Conservation (phyloP, 202 grass and related monocot species). For the Zoysia matrella region DNA sequence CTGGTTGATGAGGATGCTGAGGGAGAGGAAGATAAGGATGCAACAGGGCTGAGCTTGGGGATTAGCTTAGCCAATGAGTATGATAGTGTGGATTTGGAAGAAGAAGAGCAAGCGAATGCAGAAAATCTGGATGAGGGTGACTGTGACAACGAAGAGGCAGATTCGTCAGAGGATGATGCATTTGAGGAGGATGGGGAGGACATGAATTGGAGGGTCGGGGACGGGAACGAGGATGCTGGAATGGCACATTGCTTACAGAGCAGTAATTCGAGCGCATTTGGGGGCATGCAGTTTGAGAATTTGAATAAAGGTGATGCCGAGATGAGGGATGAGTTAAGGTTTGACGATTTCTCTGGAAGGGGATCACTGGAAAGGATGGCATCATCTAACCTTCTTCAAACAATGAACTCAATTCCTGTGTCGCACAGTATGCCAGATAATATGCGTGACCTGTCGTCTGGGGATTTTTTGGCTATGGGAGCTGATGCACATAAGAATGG, state of each 20-base stretch:
- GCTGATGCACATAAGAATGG: conserved; percentile 24
- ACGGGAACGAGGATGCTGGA: conserved; percentile 49
- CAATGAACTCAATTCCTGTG: conserved; percentile 62
- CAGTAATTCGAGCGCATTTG: conserved; percentile 41
- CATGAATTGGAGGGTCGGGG: conserved; percentile 59
- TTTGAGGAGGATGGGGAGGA: conserved; percentile 53
- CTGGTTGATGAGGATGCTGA: conserved; percentile 28
- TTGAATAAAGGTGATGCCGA: conserved; percentile 57
- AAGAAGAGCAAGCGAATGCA: conserved; percentile 34
- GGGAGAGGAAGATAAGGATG: conserved; percentile 46
- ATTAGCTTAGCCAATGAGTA: conserved; percentile 39
- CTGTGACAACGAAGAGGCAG: conserved; percentile 51
- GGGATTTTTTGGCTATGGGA: conserved; percentile 86
- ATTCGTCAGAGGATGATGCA: conserved; percentile 51
- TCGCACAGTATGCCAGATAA: conserved; percentile 56
- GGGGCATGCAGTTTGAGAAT: conserved; percentile 79
- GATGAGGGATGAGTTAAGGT: conserved; percentile 38
- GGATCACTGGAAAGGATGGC: conserved; percentile 76
- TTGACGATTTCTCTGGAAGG: conserved; percentile 62
- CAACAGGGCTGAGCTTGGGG: conserved; percentile 48
- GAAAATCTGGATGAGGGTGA: conserved; percentile 57
- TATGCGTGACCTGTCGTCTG: conserved; percentile 54
- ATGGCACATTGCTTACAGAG: conserved; percentile 53
- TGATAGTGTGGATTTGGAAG: conserved; percentile 41
- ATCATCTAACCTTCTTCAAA: conserved; percentile 82